A percentile compares a stretch with the other conserved stretches of the same genome.
Evolutionary conservation across 345 rosid species (phyloP).

Genomic region (Viola odorata): DNA sequence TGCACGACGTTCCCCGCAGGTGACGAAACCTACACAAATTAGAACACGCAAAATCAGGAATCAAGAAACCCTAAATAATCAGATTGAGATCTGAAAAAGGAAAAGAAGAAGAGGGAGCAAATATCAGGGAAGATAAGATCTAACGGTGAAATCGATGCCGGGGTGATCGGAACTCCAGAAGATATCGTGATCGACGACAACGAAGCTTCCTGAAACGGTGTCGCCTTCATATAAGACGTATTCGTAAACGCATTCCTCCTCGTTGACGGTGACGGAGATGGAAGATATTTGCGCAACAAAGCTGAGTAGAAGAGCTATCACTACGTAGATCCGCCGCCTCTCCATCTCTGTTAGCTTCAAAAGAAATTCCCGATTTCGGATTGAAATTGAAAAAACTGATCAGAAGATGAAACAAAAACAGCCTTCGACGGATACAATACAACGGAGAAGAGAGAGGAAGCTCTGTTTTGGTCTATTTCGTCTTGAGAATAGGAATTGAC

Average conservation of each 20-base stretch:
- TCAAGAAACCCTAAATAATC: constrained; percentile 1
- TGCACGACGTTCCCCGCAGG: constrained; percentile 71
- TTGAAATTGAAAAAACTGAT: too few species aligned
- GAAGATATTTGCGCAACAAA: constrained; percentile 43
- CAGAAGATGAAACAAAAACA: too few species aligned
- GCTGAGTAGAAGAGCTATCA: constrained; percentile 28
- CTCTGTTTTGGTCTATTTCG: too few species aligned
- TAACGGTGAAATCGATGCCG: constrained; percentile 85
- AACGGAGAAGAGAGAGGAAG: too few species aligned
- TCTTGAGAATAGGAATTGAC: too few species aligned
- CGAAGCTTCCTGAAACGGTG: constrained; percentile 84
- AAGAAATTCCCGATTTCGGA: too few species aligned
- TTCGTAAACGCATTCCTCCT: constrained; percentile 85
- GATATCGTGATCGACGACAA: constrained; percentile 95
- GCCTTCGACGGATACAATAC: too few species aligned
- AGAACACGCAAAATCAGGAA: not conserved
- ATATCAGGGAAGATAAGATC: not conserved
- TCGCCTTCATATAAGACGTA: constrained; percentile 94
- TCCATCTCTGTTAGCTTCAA: constrained; percentile 22
- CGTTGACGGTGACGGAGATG: constrained; percentile 83
- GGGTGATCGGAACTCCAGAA: constrained; percentile 99
- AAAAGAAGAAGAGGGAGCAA: not conserved
- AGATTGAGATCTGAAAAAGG: not conserved
- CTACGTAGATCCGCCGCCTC: constrained; percentile 33
- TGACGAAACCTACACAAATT: constrained; percentile 58